A percentile compares a stretch with the other conserved stretches of the same genome.
Conservation (phyloP, 1,139 yeast genomes). For the Candida mesenterica region DNA sequence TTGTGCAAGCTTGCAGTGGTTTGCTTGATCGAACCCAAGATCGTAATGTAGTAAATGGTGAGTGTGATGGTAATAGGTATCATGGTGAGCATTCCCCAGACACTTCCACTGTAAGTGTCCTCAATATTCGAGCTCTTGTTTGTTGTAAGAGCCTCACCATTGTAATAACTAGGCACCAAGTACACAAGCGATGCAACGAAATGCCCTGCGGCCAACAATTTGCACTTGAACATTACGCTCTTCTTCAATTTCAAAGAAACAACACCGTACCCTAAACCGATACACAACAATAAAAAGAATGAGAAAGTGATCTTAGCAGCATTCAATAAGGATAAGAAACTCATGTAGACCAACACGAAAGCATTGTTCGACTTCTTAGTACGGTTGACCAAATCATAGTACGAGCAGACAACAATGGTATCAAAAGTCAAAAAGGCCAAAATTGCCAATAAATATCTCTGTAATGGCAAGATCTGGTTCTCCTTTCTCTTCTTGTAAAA, state of each 20-base stretch:
- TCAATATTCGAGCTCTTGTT: conserved; percentile 20
- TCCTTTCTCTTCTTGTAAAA: conserved; percentile 74
- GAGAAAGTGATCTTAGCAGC: conserved; percentile 84
- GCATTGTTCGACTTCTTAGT: conserved; percentile 49
- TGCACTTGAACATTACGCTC: conserved; percentile 74
- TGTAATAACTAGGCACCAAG: conserved; percentile 63
- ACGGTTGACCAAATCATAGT: conserved; percentile 77
- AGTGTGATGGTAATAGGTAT: conserved; percentile 72
- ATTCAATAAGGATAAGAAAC: conserved; percentile 73
- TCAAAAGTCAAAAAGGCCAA: conserved; percentile 81
- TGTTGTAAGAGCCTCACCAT: conserved; percentile 39
- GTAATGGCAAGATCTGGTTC: conserved; percentile 85
- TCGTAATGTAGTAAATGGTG: conserved; percentile 71
- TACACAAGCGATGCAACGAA: conserved; percentile 67
- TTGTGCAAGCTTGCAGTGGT: conserved; percentile 74
- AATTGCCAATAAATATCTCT: conserved; percentile 84
- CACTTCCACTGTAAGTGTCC: conserved; percentile 18
- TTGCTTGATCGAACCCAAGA: conserved; percentile 66
- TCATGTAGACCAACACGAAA: conserved; percentile 67
- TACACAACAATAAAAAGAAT: conserved; percentile 80
- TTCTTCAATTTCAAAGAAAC: conserved; percentile 81
- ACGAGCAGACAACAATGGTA: conserved; percentile 87
- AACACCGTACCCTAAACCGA: conserved; percentile 91
- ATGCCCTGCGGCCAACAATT: conserved; percentile 71
- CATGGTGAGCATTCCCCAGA: conserved; percentile 43